Percentiles rank a stretch among this genome's conserved stretches.
These are phyloP conservation scores for Multifurca ochricompacta DNA, from an alignment of 768 basidiomycete species.

Conservation along the genomic window DNA sequence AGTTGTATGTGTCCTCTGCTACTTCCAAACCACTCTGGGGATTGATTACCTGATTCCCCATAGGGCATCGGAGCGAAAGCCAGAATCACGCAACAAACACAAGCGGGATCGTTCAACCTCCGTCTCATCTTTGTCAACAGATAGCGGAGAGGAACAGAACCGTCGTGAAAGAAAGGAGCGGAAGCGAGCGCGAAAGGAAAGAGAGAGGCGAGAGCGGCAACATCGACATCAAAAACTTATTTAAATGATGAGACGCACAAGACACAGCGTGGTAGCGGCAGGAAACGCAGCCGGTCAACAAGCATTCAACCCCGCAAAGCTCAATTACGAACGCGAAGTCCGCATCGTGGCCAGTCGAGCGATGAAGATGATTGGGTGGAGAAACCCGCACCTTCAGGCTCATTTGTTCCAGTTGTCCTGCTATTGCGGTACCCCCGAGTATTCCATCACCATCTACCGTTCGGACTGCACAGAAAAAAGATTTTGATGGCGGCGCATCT, in stretches of 20 bases:
- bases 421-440: conserved; percentile 16
- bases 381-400: conserved; percentile 33
- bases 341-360: conserved; percentile 21
- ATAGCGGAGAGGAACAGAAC: conserved; percentile 51
- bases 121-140: conserved; percentile 34
- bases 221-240: conserved; percentile 12
- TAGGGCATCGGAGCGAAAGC: conserved; percentile 50
- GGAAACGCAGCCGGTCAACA: conserved; percentile 28
- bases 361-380: conserved; percentile 65
- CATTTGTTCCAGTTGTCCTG: conserved; percentile 25
- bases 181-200: conserved; percentile 46
- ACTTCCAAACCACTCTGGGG: not conserved
- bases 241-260: conserved; percentile 28
- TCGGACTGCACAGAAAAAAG: not conserved
- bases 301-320: conserved; percentile 24
- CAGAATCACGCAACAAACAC: conserved; percentile 46
- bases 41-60: conserved; percentile 1
- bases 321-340: conserved; percentile 13
- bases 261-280: conserved; percentile 22
- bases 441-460: not conserved
- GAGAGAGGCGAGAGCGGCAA: conserved; percentile 35
- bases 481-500: conserved; percentile 6
- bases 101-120: conserved; percentile 41
- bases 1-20: conserved; percentile 37
- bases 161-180: conserved; percentile 53